Evolutionary conservation across 805 yeast species (phyloP), one percentile per base, ranked within the genome.

Genomic region (Priceomyces medius): DNA sequence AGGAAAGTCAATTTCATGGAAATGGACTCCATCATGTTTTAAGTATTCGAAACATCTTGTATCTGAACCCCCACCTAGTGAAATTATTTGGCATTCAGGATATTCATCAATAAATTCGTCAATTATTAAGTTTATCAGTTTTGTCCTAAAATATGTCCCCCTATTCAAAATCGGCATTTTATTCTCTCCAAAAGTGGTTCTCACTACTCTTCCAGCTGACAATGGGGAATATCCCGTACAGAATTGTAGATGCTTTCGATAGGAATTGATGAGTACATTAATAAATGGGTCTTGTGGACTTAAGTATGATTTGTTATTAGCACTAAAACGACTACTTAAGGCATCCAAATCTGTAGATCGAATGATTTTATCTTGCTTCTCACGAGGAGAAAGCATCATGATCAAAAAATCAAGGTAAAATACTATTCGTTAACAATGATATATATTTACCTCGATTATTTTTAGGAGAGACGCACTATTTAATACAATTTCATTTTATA

Each of bases 21-120:
- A 80, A 2, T 50, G 53, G 24, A 82, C 47, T 3, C 51, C 44
- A 8, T 48, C 27, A 4, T 58, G 35, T 5, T 63, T 54, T 31
- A 85, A 57, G 12, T 80, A 45, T 7, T 68, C 58, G 55, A 85
- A 84, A 12, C 76, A 73, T 40, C 91, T 57, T 0, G 93, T 83
- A 52, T 86, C 95, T 12, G 87, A 82, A 4, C 95, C 95, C 2
- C 90, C 83, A 0, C 95, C 95, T n/a, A 85, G 55, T 1, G 88
- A 83, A 1, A 86, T 63, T 12, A 85, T 73, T 54, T 84, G 83
- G 35, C 77, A 61, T 16, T 40, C 33, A 3, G 19, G 43, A 35
- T 41, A 45, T 42, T 64, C 56, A 3, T 47, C 47, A 2, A 80
- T 35, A 46, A 80, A 81, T 16, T 56, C 51, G 2, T 68, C 56